phyloP scores from a whole-genome alignment of 495 filamentous ascomycete species.

The Hypoxylon intermedium region DNA sequence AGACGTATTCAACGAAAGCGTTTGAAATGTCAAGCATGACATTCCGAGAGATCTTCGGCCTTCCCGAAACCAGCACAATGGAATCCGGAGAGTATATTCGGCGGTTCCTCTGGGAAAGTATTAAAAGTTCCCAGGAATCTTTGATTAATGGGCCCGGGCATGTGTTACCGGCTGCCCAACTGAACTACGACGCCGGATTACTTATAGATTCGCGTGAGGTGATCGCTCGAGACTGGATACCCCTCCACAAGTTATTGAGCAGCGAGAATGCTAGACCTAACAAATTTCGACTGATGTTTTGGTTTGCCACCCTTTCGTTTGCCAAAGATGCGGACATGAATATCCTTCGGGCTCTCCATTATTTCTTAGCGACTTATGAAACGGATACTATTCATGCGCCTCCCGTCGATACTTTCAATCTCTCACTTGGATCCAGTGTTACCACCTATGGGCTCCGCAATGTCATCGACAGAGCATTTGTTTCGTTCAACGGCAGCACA shows the following conservation, averaged over 20 bases:
- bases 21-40: constrained; percentile 19
- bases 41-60: neutral
- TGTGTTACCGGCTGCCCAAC: neutral
- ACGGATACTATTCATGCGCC: constrained; percentile 25
- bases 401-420: neutral
- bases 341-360: constrained; percentile 48
- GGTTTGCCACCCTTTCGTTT: constrained; percentile 52
- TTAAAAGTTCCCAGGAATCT: too few species aligned
- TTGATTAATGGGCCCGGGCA: neutral
- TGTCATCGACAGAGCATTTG: too few species aligned
- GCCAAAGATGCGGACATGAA: constrained; percentile 35
- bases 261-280: constrained; percentile 13
- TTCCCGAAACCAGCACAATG: neutral
- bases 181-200: constrained; percentile 24
- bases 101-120: neutral
- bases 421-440: neutral
- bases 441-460: too few species aligned
- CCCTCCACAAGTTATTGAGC: constrained; percentile 45
- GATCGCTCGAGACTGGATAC: constrained; percentile 44
- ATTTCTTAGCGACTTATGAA: constrained; percentile 41
- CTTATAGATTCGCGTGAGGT: constrained; percentile 21
- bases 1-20: constrained; percentile 10
- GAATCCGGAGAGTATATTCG: neutral
- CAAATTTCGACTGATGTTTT: constrained; percentile 55
- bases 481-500: neutral